Evolutionary conservation across 1,284 basidiomycete species (phyloP).

Genomic region (Pterulicium gracile): DNA sequence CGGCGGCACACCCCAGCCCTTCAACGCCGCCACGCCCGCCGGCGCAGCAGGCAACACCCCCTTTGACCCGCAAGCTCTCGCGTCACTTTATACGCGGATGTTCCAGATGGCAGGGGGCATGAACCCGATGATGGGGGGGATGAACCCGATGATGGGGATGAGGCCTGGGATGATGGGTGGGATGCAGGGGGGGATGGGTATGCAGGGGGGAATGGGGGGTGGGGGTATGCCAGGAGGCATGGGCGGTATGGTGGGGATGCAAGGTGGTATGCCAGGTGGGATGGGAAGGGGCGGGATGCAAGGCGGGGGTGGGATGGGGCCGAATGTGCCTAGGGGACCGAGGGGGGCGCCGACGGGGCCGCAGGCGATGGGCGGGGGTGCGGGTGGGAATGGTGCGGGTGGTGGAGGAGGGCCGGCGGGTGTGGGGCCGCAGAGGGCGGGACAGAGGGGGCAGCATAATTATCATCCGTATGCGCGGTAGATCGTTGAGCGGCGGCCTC

Average conservation of each 20-base stretch:
- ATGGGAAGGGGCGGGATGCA: constrained; percentile 24
- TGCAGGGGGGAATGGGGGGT: constrained; percentile 18
- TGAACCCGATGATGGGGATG: constrained; percentile 33
- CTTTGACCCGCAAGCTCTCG: constrained; percentile 75
- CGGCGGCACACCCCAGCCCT: constrained; percentile 15
- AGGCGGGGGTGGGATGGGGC: constrained; percentile 31
- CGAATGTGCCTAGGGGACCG: constrained; percentile 59
- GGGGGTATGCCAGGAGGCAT: constrained; percentile 17
- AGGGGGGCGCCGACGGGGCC: constrained; percentile 44
- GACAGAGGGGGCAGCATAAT: constrained; percentile 60
- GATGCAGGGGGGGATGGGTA: constrained; percentile 21
- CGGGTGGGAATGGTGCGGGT: too few species aligned
- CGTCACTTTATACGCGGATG: constrained; percentile 75
- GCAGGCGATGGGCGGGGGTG: constrained; percentile 25
- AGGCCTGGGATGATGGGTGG: constrained; percentile 26
- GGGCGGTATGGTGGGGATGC: constrained; percentile 13
- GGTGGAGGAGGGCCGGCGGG: constrained; percentile 28
- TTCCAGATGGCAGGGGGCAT: constrained; percentile 56
- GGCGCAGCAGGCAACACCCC: constrained; percentile 34
- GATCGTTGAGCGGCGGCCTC: too few species aligned
- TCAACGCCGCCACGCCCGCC: constrained; percentile 14
- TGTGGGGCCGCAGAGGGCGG: constrained; percentile 66
- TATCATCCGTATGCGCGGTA: constrained; percentile 74
- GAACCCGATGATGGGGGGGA: constrained; percentile 31
- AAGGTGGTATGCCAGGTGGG: constrained; percentile 38